A percentile compares a stretch with the other conserved stretches of the same genome.
Evolutionary conservation across 2,329 filamentous ascomycete species (phyloP).

Genomic region (Ophiostoma perfectum): DNA sequence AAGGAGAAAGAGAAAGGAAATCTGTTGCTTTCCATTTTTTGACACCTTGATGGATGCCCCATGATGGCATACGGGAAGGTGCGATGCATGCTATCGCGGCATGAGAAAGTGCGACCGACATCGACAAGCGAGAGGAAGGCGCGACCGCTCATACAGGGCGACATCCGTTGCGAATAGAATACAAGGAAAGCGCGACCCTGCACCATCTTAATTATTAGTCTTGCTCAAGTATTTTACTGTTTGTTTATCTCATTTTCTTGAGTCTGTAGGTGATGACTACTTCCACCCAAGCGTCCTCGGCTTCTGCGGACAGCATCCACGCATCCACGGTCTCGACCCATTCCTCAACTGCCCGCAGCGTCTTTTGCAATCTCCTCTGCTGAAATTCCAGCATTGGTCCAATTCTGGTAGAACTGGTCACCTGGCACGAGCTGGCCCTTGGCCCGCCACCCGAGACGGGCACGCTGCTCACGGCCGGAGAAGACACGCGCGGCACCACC

Average conservation of each 20-base stretch:
- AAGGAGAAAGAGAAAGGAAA: background rate
- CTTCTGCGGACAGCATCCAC: background rate
- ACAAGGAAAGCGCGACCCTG: background rate
- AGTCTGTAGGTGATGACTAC: background rate
- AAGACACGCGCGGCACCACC: background rate
- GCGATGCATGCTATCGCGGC: background rate
- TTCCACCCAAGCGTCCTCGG: slow-evolving; percentile 1
- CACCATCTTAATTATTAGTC: background rate
- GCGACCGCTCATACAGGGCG: background rate
- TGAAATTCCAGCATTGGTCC: background rate
- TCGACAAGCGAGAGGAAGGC: background rate
- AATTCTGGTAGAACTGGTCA: background rate
- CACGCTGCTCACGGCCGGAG: background rate
- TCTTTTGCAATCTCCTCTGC: background rate
- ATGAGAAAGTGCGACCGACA: slow-evolving; percentile 1
- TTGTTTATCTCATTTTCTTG: background rate
- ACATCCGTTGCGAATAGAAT: background rate
- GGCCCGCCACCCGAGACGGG: background rate
- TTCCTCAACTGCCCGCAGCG: background rate
- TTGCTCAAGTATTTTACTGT: background rate
- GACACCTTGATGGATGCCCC: background rate
- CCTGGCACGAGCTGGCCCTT: background rate
- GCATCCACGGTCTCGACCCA: background rate
- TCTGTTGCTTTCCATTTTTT: background rate
- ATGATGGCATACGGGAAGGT: background rate